A percentile compares a stretch with the other conserved stretches of the same genome.
Evolutionary conservation across 2,329 filamentous ascomycete genomes (phyloP).

Genomic region (Penicillium sp.): DNA sequence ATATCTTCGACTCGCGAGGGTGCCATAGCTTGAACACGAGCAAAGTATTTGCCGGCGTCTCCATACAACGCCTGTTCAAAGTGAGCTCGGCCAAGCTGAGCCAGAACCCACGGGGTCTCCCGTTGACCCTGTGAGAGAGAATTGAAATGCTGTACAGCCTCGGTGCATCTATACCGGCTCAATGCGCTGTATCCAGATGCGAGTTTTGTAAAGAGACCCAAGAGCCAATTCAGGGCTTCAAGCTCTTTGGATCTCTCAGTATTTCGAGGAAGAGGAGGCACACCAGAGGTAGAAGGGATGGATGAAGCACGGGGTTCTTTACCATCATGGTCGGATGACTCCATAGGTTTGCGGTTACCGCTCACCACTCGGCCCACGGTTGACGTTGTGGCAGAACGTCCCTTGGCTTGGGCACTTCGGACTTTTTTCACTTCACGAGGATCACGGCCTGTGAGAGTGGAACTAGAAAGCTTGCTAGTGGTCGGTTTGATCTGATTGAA

Average conservation of each 20-base stretch:
- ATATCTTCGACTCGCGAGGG: constrained; percentile 89
- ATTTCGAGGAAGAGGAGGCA: constrained; percentile 37
- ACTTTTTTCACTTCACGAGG: constrained; percentile 81
- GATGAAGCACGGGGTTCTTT: constrained; percentile 58
- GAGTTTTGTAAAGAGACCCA: constrained; percentile 81
- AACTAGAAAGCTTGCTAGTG: constrained; percentile 63
- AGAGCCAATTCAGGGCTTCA: constrained; percentile 73
- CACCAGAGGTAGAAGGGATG: constrained; percentile 33
- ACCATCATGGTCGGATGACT: constrained; percentile 67
- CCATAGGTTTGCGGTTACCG: constrained; percentile 76
- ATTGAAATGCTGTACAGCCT: constrained; percentile 74
- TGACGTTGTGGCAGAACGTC: constrained; percentile 65
- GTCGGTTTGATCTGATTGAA: constrained; percentile 71
- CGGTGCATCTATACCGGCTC: constrained; percentile 75
- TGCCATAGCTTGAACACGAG: constrained; percentile 74
- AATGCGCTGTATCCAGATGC: constrained; percentile 78
- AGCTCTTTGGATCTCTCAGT: constrained; percentile 67
- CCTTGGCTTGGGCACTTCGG: constrained; percentile 73
- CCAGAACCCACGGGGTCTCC: constrained; percentile 90
- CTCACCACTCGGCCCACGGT: constrained; percentile 86
- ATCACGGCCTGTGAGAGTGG: constrained; percentile 62
- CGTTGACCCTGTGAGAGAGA: constrained; percentile 73
- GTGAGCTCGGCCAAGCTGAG: constrained; percentile 85
- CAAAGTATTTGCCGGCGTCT: constrained; percentile 86
- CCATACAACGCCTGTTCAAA: constrained; percentile 87